Evolutionary conservation across 139 green algal genomes (phyloP), one percentile per base, ranked within the genome.

Genomic region (Asterochloris erici): DNA sequence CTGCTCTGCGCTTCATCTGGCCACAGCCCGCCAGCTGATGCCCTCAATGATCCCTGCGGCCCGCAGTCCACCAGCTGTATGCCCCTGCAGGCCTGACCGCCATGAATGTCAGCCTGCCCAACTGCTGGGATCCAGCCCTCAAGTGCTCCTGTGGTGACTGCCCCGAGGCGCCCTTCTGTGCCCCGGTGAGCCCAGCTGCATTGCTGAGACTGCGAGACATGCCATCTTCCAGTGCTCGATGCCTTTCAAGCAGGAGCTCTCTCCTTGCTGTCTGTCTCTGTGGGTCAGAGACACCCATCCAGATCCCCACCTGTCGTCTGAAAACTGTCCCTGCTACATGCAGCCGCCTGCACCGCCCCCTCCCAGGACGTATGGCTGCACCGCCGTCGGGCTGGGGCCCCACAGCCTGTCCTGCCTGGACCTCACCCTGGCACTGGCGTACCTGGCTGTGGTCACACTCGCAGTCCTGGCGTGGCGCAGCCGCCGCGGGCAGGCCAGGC

Each of bases 141-240:
- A 81, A 84, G 24, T 98, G 95, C 91, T 97, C 93, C 28, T 98
- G 95, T 88, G 90, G 87, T 0, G 95, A 98, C 89, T 98, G 95
- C 87, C 94, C 95, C 2, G 86, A 84, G 0, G 94, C 86, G 0
- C 84, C 87, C 0, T 87, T 86, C 21, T 97, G 94, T 80, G 68
- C 69, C 27, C 80, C 85, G 76, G 87, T 92, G 76, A 62, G 87
- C 24, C 64, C 0, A 38, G 29, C 47, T 14, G 62, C 28, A 23
- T 60, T 62, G 28, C 60, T 73, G 29, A 26, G 29, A 68, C 0
- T 63, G 74, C 16, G 15, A 24, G 21, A 9, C 13, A 66, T 71
- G 66, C 66, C 21, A 24, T 71, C 4, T 9, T 4, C 66, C 17
- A 71, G 66, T 71, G 19, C 66, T 26, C 9, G 17, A 9, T 21